A percentile compares a stretch with the other conserved stretches of the same genome.
Conservation (phyloP, 306 rosid species). For the Psophocarpus tetragonolobus region DNA sequence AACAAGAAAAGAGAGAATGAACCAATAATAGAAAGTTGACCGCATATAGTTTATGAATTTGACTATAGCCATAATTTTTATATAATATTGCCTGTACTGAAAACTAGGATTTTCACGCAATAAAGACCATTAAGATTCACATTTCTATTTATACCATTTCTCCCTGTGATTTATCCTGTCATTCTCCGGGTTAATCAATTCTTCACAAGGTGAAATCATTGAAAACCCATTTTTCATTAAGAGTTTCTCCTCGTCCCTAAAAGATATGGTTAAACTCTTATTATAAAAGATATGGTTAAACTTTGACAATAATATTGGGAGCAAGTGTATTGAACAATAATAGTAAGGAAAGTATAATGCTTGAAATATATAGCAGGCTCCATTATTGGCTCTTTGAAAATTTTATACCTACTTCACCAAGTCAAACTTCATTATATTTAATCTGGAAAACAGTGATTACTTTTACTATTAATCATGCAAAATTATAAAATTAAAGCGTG, state of each 20-base stretch:
- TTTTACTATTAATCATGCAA: no score
- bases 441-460: background rate
- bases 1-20: background rate
- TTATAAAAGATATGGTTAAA: background rate
- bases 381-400: background rate
- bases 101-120: constrained; percentile 39
- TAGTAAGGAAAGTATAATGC: background rate
- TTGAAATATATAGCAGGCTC: background rate
- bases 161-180: background rate
- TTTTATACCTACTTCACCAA: background rate
- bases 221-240: background rate
- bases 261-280: background rate
- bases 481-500: no score
- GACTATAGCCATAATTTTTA: background rate
- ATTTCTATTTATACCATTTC: background rate
- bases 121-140: background rate
- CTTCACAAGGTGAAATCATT: background rate
- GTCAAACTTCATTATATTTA: background rate
- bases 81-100: constrained; percentile 18
- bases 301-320: background rate
- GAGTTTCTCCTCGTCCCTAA: background rate
- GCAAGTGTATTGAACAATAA: background rate
- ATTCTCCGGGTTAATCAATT: background rate
- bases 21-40: constrained; percentile 57
- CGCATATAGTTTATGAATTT: constrained; percentile 25